A percentile compares a stretch with the other conserved stretches of the same genome.
These are phyloP conservation scores for Cydonia oblonga DNA, from an alignment of 331 rosid genomes.

Conservation along the genomic window DNA sequence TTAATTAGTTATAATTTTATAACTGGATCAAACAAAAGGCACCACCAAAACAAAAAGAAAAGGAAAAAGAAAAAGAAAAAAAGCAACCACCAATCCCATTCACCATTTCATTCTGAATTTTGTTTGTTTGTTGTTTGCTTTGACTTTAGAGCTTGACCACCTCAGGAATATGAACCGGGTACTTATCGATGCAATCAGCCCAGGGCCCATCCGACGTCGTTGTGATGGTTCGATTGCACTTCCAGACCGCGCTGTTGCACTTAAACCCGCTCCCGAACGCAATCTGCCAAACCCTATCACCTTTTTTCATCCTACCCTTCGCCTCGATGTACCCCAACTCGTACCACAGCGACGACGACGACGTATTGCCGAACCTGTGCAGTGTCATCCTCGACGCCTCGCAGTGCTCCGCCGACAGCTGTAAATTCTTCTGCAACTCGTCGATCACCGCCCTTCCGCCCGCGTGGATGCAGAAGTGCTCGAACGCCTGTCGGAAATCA, in stretches of 20 bases:
- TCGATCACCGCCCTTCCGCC: slow-evolving; percentile 53
- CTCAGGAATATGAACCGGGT: slow-evolving; percentile 88
- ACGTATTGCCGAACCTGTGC: slow-evolving; percentile 53
- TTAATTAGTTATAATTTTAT: too few relatives aligned
- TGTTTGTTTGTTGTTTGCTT: background rate
- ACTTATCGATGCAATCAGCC: slow-evolving; percentile 72
- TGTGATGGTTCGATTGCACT: slow-evolving; percentile 59
- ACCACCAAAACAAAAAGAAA: too few relatives aligned
- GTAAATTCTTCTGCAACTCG: slow-evolving; percentile 54
- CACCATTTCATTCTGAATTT: background rate
- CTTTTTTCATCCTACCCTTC: slow-evolving; percentile 51
- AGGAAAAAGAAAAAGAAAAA: too few relatives aligned
- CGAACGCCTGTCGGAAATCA: slow-evolving; percentile 50
- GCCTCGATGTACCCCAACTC: slow-evolving; percentile 43
- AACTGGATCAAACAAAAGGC: background rate
- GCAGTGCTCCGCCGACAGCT: slow-evolving; percentile 48
- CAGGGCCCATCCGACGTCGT: slow-evolving; percentile 58
- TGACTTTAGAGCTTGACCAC: slow-evolving; percentile 55
- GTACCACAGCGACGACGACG: slow-evolving; percentile 60
- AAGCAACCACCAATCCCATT: background rate
- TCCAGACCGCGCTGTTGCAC: slow-evolving; percentile 95
- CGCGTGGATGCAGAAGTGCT: slow-evolving; percentile 62
- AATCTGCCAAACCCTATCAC: slow-evolving; percentile 50
- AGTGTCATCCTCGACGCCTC: slow-evolving; percentile 59
- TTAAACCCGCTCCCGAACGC: slow-evolving; percentile 69